Conservation (phyloP, 2,329 filamentous ascomycete species). For the Botrytis galanthina region DNA sequence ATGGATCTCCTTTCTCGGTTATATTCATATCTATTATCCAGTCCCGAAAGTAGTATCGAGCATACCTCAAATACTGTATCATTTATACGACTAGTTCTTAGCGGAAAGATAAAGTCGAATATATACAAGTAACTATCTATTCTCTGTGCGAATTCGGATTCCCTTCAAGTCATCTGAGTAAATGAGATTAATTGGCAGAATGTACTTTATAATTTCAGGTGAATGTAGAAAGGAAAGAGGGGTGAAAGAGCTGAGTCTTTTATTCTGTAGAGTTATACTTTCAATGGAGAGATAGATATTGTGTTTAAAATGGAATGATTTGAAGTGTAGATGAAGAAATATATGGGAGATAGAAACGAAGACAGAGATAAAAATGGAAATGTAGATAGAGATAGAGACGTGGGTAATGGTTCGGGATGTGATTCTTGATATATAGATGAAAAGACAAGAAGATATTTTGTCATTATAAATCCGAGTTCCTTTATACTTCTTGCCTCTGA, state of each 20-base stretch:
- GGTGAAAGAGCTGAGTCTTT: neutral
- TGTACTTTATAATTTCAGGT: neutral
- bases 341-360: neutral
- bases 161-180: fast-evolving
- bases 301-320: neutral
- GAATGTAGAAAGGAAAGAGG: neutral
- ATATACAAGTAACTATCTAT: neutral
- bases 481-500: neutral
- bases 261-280: neutral
- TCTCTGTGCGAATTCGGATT: neutral
- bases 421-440: neutral
- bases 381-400: too few relatives aligned
- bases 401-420: neutral
- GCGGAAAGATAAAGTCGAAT: neutral
- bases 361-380: neutral
- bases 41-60: neutral
- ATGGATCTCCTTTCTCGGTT: neutral
- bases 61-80: too few relatives aligned
- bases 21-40: neutral
- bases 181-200: neutral
- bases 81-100: neutral
- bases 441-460: neutral
- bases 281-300: neutral
- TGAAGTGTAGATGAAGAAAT: neutral
- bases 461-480: neutral